Conservation (phyloP, 2,329 filamentous ascomycete genomes). For the Botryosphaeria dothidea region DNA sequence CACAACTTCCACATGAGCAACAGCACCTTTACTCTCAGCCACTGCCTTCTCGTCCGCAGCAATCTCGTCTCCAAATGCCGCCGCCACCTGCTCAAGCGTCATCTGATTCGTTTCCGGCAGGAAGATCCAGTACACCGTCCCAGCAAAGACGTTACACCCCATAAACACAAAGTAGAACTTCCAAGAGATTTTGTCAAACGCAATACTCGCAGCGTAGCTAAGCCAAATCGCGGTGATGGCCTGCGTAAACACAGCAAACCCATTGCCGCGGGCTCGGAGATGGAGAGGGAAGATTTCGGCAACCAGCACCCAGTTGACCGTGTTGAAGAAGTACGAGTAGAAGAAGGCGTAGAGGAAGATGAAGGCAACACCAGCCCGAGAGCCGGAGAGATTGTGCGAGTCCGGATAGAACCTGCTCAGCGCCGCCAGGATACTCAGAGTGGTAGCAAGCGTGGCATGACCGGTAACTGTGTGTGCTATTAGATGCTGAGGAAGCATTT, state of each 20-base stretch:
- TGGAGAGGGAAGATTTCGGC: constrained; percentile 37
- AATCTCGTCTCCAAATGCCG: constrained; percentile 33
- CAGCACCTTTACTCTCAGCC: background rate
- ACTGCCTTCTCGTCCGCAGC: background rate
- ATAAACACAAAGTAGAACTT: constrained; percentile 45
- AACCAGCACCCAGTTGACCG: constrained; percentile 36
- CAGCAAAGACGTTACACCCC: constrained; percentile 29
- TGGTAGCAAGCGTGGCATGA: constrained; percentile 28
- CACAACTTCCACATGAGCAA: background rate
- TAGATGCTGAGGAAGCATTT: no score
- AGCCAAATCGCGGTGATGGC: constrained; percentile 22
- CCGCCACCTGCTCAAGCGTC: constrained; percentile 36
- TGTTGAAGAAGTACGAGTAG: constrained; percentile 43
- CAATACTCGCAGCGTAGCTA: constrained; percentile 34
- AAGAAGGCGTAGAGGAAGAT: constrained; percentile 41
- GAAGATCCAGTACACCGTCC: constrained; percentile 35
- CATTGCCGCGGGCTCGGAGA: constrained; percentile 33
- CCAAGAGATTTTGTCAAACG: constrained; percentile 39
- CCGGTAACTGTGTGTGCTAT: constrained; percentile 24
- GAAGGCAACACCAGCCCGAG: constrained; percentile 37
- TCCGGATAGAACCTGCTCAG: constrained; percentile 24
- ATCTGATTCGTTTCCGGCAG: constrained; percentile 38
- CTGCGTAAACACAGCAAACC: constrained; percentile 34
- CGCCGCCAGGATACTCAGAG: constrained; percentile 32
- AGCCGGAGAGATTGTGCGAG: constrained; percentile 27